Evolutionary conservation across 1,284 basidiomycete genomes (phyloP).

Genomic region (Lignosus rhinocerotis): DNA sequence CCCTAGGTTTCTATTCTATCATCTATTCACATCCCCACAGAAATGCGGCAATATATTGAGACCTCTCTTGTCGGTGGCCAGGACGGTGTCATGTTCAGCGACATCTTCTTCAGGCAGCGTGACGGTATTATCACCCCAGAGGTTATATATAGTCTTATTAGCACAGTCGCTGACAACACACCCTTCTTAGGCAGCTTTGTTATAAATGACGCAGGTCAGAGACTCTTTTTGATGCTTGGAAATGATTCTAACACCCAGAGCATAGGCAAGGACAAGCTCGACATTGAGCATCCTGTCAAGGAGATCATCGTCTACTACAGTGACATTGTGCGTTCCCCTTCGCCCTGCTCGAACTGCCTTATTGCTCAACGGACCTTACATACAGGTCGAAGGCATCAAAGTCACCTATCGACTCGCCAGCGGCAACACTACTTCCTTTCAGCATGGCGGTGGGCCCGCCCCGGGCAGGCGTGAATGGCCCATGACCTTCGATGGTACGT

Average conservation of each 20-base stretch:
- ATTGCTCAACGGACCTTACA: background rate
- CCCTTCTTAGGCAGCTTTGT: background rate
- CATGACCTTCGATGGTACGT: background rate
- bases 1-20: background rate
- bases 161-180: no score
- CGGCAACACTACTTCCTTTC: background rate
- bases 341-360: background rate
- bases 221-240: no score
- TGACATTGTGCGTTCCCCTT: conserved; percentile 5
- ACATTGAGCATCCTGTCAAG: conserved; percentile 13
- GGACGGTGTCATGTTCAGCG: conserved; percentile 8
- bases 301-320: conserved; percentile 10
- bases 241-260: background rate
- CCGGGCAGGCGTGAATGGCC: background rate
- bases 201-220: background rate
- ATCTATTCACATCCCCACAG: background rate
- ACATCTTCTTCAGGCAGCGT: background rate
- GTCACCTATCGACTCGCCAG: conserved; percentile 14
- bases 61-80: conserved; percentile 19
- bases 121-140: no score
- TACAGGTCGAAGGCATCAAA: conserved; percentile 19
- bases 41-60: conserved; percentile 6
- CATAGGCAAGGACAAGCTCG: conserved; percentile 5
- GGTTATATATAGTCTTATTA: no score
- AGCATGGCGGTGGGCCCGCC: conserved; percentile 12